These are phyloP conservation scores for Penicillium canariense DNA, from an alignment of 495 filamentous ascomycete species.

Conservation along the genomic window DNA sequence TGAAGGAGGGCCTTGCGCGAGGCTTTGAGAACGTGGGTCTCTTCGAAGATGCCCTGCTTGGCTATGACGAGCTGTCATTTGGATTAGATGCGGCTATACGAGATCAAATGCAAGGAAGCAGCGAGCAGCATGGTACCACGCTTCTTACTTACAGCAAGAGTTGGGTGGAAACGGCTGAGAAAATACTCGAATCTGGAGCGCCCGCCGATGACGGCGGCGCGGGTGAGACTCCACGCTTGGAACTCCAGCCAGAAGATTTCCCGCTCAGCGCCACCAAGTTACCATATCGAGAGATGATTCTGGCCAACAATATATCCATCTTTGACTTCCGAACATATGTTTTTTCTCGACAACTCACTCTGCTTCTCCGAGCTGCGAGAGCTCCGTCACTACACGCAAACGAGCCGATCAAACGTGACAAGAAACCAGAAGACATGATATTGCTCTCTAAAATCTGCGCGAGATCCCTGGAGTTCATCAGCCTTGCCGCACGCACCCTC, in stretches of 20 bases:
- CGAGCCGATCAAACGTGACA: constrained; percentile 23
- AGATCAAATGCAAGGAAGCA: constrained; percentile 60
- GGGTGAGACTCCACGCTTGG: constrained; percentile 17
- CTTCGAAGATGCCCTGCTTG: constrained; percentile 88
- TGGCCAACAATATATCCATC: constrained; percentile 94
- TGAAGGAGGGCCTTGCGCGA: constrained; percentile 90
- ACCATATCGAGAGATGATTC: constrained; percentile 85
- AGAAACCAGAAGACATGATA: constrained; percentile 70
- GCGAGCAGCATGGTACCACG: constrained; percentile 60
- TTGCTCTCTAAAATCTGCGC: constrained; percentile 78
- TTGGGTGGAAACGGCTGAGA: constrained; percentile 58
- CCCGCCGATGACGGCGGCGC: constrained; percentile 11
- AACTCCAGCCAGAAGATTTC: constrained; percentile 37
- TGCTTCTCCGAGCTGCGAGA: constrained; percentile 82
- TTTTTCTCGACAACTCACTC: constrained; percentile 81
- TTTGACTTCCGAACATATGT: constrained; percentile 97
- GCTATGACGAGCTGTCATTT: constrained; percentile 87
- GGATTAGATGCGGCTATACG: constrained; percentile 79
- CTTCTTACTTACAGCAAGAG: constrained; percentile 69
- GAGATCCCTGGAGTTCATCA: constrained; percentile 76
- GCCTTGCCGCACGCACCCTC: constrained; percentile 70
- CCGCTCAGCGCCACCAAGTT: constrained; percentile 75
- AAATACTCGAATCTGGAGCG: constrained; percentile 33
- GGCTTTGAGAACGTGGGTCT: constrained; percentile 96
- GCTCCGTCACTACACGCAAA: constrained; percentile 35